Conservation (phyloP, 352 stramenopile species). For the Phytophthora chlamydospora region DNA sequence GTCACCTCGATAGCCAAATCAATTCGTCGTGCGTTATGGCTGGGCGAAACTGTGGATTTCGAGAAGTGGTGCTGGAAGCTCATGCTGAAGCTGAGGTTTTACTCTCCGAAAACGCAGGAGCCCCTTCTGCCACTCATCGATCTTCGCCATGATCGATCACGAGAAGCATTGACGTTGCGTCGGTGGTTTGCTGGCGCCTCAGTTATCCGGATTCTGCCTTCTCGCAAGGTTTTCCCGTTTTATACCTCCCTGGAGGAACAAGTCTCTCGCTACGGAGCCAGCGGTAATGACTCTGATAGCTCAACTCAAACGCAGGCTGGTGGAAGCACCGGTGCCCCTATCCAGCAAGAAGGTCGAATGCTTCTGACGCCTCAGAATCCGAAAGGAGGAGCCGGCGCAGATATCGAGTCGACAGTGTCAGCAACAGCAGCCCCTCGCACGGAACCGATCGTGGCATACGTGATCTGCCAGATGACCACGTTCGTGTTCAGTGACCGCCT, state of each 20-base stretch:
- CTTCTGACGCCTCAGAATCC: constrained; percentile 36
- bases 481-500: constrained; percentile 78
- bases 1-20: constrained; percentile 72
- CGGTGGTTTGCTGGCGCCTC: constrained; percentile 70
- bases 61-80: constrained; percentile 86
- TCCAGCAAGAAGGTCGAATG: constrained; percentile 38
- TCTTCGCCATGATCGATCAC: constrained; percentile 72
- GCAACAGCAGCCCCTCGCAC: constrained; percentile 61
- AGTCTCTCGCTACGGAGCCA: constrained; percentile 27
- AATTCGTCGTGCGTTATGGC: constrained; percentile 71
- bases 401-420: constrained; percentile 34
- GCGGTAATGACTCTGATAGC: constrained; percentile 2
- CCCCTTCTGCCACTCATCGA: constrained; percentile 76
- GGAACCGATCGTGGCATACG: constrained; percentile 86
- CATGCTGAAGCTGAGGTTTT: constrained; percentile 86
- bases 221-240: constrained; percentile 58
- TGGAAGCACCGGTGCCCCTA: constrained; percentile 44
- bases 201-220: constrained; percentile 35
- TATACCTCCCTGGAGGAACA: constrained; percentile 56
- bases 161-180: constrained; percentile 74
- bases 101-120: constrained; percentile 70
- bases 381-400: constrained; percentile 18
- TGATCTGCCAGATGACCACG: constrained; percentile 83
- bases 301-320: constrained; percentile 6
- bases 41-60: constrained; percentile 76